These are phyloP conservation scores for Ceratocystis papillata DNA, from an alignment of 2,329 filamentous ascomycete species.

Conservation along the genomic window DNA sequence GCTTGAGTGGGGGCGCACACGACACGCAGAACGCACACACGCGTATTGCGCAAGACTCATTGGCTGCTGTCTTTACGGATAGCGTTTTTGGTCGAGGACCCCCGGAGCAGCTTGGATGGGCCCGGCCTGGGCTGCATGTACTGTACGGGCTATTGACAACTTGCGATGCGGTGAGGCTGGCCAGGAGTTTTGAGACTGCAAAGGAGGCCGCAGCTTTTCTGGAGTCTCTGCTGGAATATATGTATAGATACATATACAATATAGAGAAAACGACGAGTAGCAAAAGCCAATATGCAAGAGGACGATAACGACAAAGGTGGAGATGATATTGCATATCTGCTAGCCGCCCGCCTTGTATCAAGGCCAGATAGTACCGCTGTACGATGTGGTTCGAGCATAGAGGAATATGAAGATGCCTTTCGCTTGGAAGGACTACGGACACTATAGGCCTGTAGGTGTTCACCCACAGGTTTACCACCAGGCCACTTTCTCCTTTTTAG, in stretches of 20 bases:
- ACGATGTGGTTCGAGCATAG: neutral
- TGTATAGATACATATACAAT: neutral
- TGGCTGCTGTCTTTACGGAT: neutral
- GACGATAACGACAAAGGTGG: constrained; percentile 1
- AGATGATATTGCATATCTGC: neutral
- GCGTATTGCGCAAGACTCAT: neutral
- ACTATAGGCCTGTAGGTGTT: neutral
- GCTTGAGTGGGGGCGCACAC: constrained; percentile 2
- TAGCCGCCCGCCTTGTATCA: neutral
- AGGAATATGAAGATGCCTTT: no score
- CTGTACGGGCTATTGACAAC: neutral
- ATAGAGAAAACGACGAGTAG: constrained; percentile 7
- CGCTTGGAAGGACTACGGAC: neutral
- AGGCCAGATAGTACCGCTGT: neutral
- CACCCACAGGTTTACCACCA: neutral
- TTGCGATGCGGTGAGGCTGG: neutral
- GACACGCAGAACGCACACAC: neutral
- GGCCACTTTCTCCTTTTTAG: neutral
- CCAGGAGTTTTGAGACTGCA: neutral
- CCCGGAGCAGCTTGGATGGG: neutral
- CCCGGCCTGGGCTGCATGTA: neutral
- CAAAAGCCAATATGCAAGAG: neutral
- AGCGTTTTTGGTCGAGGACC: neutral
- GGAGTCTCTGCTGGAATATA: neutral
- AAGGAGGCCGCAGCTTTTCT: neutral